phyloP scores from a whole-genome alignment of 345 rosid genomes.

The Linum usitatissimum region DNA sequence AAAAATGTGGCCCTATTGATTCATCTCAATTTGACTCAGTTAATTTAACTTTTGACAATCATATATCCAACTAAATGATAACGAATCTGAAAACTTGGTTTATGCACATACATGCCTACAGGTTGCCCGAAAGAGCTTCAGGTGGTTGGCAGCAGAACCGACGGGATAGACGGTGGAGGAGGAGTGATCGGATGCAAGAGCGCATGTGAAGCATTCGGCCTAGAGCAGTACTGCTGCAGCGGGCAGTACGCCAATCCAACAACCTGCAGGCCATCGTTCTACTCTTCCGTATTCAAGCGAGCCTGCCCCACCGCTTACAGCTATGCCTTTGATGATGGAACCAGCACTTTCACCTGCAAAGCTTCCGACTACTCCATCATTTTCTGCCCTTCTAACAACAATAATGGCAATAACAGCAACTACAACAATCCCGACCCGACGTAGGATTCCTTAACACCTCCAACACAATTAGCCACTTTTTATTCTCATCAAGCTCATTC shows the following conservation, averaged over 20 bases:
- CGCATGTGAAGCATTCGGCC: constrained; percentile 78
- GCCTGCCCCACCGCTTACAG: constrained; percentile 91
- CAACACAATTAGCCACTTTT: constrained; percentile 18
- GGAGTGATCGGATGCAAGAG: constrained; percentile 71
- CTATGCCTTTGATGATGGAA: constrained; percentile 69
- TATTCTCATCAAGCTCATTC: neutral
- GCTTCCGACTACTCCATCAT: constrained; percentile 55
- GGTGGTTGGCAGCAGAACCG: constrained; percentile 39
- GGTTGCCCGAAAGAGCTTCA: constrained; percentile 95
- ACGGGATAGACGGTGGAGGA: constrained; percentile 18
- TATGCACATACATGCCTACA: constrained; percentile 6
- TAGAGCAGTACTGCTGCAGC: constrained; percentile 83
- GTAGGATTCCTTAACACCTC: neutral
- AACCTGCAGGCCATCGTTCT: constrained; percentile 58
- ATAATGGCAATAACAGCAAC: neutral
- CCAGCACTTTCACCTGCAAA: constrained; percentile 85
- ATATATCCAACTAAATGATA: neutral
- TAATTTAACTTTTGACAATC: too few relatives aligned
- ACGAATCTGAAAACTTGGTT: neutral
- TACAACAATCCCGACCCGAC: neutral
- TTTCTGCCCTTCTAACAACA: constrained; percentile 52
- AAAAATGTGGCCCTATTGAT: too few relatives aligned
- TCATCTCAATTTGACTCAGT: too few relatives aligned
- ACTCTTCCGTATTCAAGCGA: constrained; percentile 63
- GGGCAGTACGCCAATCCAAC: constrained; percentile 80